Base-by-base conservation (phyloP, 345 rosid species). In the Citrus mangshanensis region DNA sequence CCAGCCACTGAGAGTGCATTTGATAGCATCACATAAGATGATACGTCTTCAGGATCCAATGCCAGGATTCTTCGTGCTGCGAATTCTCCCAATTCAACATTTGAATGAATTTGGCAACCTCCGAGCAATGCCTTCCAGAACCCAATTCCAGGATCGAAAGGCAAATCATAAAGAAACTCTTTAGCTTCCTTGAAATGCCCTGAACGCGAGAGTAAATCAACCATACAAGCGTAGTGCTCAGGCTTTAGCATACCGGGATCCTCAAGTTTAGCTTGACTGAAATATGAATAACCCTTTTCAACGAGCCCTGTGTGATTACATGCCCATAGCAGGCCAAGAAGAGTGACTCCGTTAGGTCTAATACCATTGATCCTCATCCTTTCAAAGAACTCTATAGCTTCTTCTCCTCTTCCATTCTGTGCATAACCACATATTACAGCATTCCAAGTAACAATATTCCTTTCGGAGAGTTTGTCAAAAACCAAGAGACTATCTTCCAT, bases 81-180 rank as follows among this genome's bases (percentile, higher is more conserved):
- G 58, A 93, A 56, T 32, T 84, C 87, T 22, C 88, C 89, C 78
- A 91, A 46, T 79, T 79, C 83, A 67, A 64, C 75, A 72, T 93
- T 94, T 25, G 89, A 88, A 70, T 93, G 95, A 60, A 90, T 89
- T 79, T 82, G 91, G 83, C 97, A 93, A 68, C 98, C 98, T n/a
- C 93, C 89, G 24, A 91, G 97, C 76, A 91, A 81, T 68, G 97
- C 95, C 72, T 93, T 93, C 96, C 98, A 94, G 69, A 94, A 93
- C 75, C 97, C 98, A 55, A 93, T 81, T 59, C 97, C 98, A 1
- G 95, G 96, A 56, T 89, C 87, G 64, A 88, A 83, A 13, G 93
- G 93, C 86, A 94, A 73, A 60, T 81, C 78, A n/a, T 76, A 66
- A 58, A 93, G 78, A 80, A 88, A 86, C 79, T 74, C 80, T 60